Percentiles rank a stretch among this genome's conserved stretches.
Evolutionary conservation across 2,329 filamentous ascomycete species (phyloP).

Genomic region (Hypoxylon rubiginosum): DNA sequence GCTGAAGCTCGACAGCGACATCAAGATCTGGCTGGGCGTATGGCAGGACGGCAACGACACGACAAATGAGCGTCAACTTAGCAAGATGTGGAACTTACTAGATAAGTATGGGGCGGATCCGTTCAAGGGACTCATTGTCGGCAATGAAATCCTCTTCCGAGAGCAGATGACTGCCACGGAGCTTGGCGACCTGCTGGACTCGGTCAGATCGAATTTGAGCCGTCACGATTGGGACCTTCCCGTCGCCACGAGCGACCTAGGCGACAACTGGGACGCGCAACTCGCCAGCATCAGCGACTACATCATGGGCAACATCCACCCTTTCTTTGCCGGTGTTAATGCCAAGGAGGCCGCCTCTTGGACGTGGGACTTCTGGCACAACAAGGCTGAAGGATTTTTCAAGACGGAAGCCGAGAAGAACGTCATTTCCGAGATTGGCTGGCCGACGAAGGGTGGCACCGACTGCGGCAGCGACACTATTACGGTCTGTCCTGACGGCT

Average conservation of each 20-base stretch:
- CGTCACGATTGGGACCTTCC: conserved; percentile 76
- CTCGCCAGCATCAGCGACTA: conserved; percentile 82
- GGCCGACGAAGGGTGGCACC: conserved; percentile 86
- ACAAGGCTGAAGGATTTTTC: conserved; percentile 75
- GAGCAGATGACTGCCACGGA: conserved; percentile 76
- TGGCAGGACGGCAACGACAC: conserved; percentile 89
- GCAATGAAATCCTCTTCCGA: conserved; percentile 84
- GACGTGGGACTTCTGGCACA: conserved; percentile 87
- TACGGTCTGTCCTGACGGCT: conserved; percentile 71
- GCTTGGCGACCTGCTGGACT: conserved; percentile 74
- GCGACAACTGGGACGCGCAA: conserved; percentile 83
- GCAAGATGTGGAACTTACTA: conserved; percentile 87
- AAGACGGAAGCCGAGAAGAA: conserved; percentile 74
- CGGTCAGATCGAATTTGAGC: conserved; percentile 80
- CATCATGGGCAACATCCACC: conserved; percentile 97
- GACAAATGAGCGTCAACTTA: conserved; percentile 85
- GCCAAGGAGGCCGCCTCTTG: conserved; percentile 78
- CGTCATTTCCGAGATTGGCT: conserved; percentile 91
- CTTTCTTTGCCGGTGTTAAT: conserved; percentile 88
- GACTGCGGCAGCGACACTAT: conserved; percentile 73
- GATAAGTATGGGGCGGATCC: conserved; percentile 75
- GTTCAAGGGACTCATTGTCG: conserved; percentile 86
- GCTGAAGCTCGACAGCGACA: conserved; percentile 75
- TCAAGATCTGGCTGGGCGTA: conserved; percentile 95
- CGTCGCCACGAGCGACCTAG: conserved; percentile 89